These are phyloP conservation scores for Wickerhamomyces sydowiorum DNA, from an alignment of 805 yeast species.

Conservation along the genomic window DNA sequence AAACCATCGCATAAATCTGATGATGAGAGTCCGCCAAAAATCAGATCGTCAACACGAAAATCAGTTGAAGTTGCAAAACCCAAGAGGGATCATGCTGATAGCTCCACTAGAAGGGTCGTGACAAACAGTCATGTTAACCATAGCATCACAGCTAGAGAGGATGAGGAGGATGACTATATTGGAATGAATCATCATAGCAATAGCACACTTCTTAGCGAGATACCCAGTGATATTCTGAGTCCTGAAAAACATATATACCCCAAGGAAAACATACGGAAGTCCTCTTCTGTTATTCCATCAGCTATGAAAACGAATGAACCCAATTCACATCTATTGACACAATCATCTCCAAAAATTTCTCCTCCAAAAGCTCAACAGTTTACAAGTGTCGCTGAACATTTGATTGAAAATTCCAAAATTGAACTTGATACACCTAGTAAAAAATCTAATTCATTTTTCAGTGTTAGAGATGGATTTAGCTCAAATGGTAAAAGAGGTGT, in stretches of 20 bases:
- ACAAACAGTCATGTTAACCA: conserved; percentile 1
- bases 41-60: neutral
- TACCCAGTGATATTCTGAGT: conserved; percentile 20
- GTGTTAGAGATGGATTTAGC: neutral
- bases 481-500: neutral
- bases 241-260: conserved; percentile 21
- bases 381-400: neutral
- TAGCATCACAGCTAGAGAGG: conserved; percentile 1
- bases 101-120: neutral
- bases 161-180: conserved; percentile 5
- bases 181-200: conserved; percentile 1
- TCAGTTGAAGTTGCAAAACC: conserved; percentile 1
- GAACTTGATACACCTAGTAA: too few relatives aligned
- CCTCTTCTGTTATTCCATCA: neutral
- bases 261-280: conserved; percentile 8
- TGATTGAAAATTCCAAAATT: neutral
- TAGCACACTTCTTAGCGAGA: conserved; percentile 16
- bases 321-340: neutral
- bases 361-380: neutral
- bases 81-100: conserved; percentile 1
- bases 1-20: conserved; percentile 1
- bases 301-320: neutral
- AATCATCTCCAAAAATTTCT: neutral
- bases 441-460: too few relatives aligned
- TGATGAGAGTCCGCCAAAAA: neutral